Evolutionary conservation across 75 land plant genomes (phyloP), one percentile per base, ranked within the genome.

Genomic region (Isoetes taiwanensis): DNA sequence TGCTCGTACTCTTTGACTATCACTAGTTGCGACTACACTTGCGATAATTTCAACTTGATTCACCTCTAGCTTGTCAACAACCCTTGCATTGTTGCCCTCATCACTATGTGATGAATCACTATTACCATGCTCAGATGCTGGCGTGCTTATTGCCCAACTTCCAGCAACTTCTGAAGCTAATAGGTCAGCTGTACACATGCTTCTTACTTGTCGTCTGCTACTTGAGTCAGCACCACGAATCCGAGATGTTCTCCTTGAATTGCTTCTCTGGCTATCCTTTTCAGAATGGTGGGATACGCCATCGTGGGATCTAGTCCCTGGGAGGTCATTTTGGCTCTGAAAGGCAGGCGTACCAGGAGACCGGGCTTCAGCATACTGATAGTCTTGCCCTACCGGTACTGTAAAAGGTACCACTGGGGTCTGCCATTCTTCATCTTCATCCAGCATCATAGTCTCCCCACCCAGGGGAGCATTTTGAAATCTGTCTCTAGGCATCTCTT

Each of bases 111-210:
- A 70, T 52, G 82, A 73, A 19, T 78, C 79, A 60, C 82, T 79
- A 41, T 82, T 86, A 20, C 78, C 80, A 72, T 82, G 78, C 23
- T 65, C 78, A 56, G 91, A 80, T 8, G 86, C 80, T 28, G 76
- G 79, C n/a, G 86, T 85, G 61, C 77, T 76, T 39, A 62, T 43
- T 16, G 86, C 86, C 91, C 91, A 85, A 75, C 91, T 90, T 17
- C 96, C 96, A 30, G 72, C 69, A 54, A 67, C 82, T 77, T 90
- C 96, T 2, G 96, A 90, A 43, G 96, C 71, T 59, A 90, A 61
- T 41, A 85, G 80, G 62, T 90, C 96, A 32, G 60, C 72, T 23
- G 91, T 82, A 52, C 72, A 67, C 9, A 85, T 52, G 6, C 75
- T 64, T 26, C 59, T 31, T 3, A 8, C 46, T 10, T 32, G 23